These are phyloP conservation scores for Botrytis aclada DNA, from an alignment of 2,329 filamentous ascomycete species.

Conservation along the genomic window DNA sequence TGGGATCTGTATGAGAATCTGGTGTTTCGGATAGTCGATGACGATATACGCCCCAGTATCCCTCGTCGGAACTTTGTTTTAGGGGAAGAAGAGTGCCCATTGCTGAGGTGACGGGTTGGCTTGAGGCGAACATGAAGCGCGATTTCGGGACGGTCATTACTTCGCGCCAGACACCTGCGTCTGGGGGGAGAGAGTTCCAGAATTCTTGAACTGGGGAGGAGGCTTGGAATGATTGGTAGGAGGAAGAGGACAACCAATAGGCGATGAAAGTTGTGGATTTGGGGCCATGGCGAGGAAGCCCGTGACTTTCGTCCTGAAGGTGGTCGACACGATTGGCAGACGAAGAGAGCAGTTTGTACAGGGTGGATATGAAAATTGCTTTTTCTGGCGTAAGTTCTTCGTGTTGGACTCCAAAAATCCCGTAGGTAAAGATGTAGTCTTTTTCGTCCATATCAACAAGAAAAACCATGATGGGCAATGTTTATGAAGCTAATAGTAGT, in stretches of 20 bases:
- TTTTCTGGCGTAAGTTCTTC: slow-evolving; percentile 20
- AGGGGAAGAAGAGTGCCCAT: slow-evolving; percentile 21
- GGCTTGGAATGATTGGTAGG: slow-evolving; percentile 31
- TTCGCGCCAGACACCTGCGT: slow-evolving; percentile 28
- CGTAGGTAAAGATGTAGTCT: slow-evolving; percentile 23
- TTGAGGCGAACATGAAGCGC: slow-evolving; percentile 25
- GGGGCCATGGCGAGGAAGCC: slow-evolving; percentile 12
- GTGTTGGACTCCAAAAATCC: slow-evolving; percentile 25
- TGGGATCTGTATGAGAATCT: slow-evolving; percentile 24
- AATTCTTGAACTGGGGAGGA: slow-evolving; percentile 19
- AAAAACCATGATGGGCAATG: slow-evolving; percentile 24
- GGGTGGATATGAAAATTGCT: slow-evolving; percentile 5
- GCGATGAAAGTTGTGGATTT: slow-evolving; percentile 23
- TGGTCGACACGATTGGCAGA: slow-evolving; percentile 23
- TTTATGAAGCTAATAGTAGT: background rate
- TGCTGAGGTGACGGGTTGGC: slow-evolving; percentile 22
- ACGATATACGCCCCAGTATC: slow-evolving; percentile 29
- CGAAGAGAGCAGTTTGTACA: slow-evolving; percentile 22
- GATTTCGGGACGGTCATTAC: slow-evolving; percentile 27
- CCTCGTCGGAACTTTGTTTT: slow-evolving; percentile 22
- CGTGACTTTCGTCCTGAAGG: slow-evolving; percentile 21
- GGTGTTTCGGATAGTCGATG: slow-evolving; percentile 23
- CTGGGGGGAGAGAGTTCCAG: slow-evolving; percentile 23
- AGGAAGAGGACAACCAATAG: slow-evolving; percentile 24
- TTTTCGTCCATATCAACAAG: slow-evolving; percentile 20